Evolutionary conservation across 192 early-diverging fungal genomes (phyloP).

Genomic region (Piromyces sp.): DNA sequence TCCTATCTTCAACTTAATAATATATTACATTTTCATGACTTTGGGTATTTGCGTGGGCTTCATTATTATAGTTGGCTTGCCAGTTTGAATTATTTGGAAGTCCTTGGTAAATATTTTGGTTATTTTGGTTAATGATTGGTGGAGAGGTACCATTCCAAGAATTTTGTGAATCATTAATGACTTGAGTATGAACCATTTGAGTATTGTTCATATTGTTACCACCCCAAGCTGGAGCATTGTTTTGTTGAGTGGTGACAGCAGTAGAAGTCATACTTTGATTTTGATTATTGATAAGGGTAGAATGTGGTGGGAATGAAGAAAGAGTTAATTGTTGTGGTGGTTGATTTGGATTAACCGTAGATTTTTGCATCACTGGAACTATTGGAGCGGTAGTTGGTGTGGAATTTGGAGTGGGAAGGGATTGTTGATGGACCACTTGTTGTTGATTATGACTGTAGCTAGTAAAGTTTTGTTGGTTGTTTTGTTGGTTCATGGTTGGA

Average conservation of each 20-base stretch:
- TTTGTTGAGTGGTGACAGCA: not conserved
- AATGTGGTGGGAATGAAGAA: not conserved
- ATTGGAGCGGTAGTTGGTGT: not conserved
- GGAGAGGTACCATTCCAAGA: not conserved
- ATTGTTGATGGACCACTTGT: not conserved
- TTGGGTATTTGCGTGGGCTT: not conserved
- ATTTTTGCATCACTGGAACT: not conserved
- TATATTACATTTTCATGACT: not conserved
- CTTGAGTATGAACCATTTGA: not conserved
- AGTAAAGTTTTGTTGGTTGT: not conserved
- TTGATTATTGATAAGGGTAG: not conserved
- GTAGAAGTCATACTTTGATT: not conserved
- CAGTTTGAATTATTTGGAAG: not conserved
- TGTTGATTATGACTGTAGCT: not conserved
- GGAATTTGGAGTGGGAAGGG: not conserved
- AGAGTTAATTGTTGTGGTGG: not conserved
- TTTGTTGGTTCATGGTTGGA: not conserved
- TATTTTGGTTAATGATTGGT: not conserved
- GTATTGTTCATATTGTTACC: not conserved
- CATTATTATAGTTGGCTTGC: not conserved
- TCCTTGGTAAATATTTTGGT: not conserved
- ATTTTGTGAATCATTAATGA: not conserved
- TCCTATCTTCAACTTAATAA: too few relatives aligned
- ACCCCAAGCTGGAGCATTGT: not conserved
- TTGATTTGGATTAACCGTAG: not conserved